Evolutionary conservation across 1,139 yeast genomes (phyloP).

Genomic region (Suhomyces atakaporum): DNA sequence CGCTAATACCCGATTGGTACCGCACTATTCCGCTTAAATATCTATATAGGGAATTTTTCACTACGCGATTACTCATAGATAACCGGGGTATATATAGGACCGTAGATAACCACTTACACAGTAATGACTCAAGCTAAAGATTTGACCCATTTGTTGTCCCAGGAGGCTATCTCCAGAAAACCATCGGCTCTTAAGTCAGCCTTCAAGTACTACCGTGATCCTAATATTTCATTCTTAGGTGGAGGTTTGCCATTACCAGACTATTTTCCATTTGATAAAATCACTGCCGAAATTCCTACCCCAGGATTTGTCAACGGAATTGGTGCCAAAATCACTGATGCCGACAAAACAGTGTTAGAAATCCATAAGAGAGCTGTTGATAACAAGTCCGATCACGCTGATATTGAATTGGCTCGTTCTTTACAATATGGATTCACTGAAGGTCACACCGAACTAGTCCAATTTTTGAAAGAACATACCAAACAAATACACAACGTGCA

Average conservation of each 20-base stretch:
- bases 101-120: neutral
- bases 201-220: constrained; percentile 71
- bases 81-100: constrained; percentile 4
- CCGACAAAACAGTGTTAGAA: constrained; percentile 46
- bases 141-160: constrained; percentile 71
- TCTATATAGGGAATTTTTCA: constrained; percentile 5
- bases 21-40: constrained; percentile 5
- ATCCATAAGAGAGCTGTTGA: constrained; percentile 43
- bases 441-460: constrained; percentile 71
- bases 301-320: constrained; percentile 79
- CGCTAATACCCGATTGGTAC: constrained; percentile 2
- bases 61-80: constrained; percentile 9
- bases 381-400: constrained; percentile 42
- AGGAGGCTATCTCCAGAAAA: constrained; percentile 74
- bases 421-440: constrained; percentile 87
- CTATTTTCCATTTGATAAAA: constrained; percentile 86
- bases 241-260: constrained; percentile 94
- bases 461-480: constrained; percentile 79
- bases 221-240: constrained; percentile 83
- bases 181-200: constrained; percentile 84
- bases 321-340: constrained; percentile 61
- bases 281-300: constrained; percentile 68
- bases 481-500: constrained; percentile 62
- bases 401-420: constrained; percentile 78
- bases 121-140: constrained; percentile 53